These are phyloP conservation scores for Pseudogymnoascus sp. DNA, from an alignment of 2,329 filamentous ascomycete species.

Conservation along the genomic window DNA sequence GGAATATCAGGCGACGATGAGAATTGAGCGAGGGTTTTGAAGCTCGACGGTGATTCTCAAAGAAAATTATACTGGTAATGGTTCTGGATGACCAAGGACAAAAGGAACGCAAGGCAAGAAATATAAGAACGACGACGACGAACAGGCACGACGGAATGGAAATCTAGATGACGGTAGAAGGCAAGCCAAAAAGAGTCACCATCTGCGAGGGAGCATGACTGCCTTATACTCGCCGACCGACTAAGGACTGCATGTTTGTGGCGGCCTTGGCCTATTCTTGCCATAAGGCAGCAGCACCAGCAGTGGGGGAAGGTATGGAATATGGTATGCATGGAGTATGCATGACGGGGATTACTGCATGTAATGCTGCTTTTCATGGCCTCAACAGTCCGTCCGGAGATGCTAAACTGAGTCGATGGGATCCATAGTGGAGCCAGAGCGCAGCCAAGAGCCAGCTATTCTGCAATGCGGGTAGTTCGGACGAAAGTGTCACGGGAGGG, in stretches of 20 bases:
- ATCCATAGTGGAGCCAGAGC: background rate
- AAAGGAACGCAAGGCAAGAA: conserved; percentile 5
- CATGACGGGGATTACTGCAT: conserved; percentile 3
- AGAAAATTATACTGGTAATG: background rate
- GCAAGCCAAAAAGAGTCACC: conserved; percentile 3
- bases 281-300: conserved; percentile 5
- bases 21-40: background rate
- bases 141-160: conserved; percentile 6
- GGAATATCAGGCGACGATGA: background rate
- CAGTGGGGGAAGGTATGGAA: conserved; percentile 3
- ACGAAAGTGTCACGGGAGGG: conserved; percentile 5
- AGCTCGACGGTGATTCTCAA: background rate
- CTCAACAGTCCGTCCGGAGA: background rate
- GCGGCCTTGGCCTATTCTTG: conserved; percentile 1
- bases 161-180: conserved; percentile 8
- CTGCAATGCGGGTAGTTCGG: conserved; percentile 2
- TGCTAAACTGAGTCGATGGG: conserved; percentile 4
- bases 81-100: background rate
- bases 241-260: background rate
- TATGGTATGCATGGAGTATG: conserved; percentile 2
- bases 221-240: conserved; percentile 9
- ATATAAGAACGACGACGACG: conserved; percentile 9
- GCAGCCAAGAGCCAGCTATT: background rate
- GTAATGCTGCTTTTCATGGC: background rate
- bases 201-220: conserved; percentile 7